A percentile compares a stretch with the other conserved stretches of the same genome.
These are phyloP conservation scores for Yamadazyma nakazawae DNA, from an alignment of 805 yeast genomes.

Conservation along the genomic window DNA sequence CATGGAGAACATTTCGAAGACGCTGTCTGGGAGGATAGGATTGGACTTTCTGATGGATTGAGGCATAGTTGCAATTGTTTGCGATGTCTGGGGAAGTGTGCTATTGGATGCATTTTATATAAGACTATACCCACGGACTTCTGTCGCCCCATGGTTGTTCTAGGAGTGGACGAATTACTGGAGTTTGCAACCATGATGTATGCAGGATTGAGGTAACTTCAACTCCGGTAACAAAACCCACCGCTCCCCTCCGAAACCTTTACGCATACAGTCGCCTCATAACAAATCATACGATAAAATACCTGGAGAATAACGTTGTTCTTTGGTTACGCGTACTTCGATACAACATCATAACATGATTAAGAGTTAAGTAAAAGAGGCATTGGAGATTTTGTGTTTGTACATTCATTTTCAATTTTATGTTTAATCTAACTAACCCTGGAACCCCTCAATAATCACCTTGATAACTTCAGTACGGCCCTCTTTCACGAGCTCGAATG, in stretches of 20 bases:
- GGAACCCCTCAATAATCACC: slow-evolving; percentile 14
- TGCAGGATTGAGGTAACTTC: too few relatives aligned
- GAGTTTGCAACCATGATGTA: too few relatives aligned
- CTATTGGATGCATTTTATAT: too few relatives aligned
- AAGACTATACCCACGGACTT: background rate
- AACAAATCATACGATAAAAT: background rate
- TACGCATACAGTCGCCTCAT: too few relatives aligned
- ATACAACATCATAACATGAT: too few relatives aligned
- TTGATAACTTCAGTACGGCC: slow-evolving; percentile 17
- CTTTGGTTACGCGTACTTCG: background rate
- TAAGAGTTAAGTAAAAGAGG: too few relatives aligned
- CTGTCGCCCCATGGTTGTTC: background rate
- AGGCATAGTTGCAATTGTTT: background rate
- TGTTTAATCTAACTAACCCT: background rate
- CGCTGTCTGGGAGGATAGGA: slow-evolving; percentile 25
- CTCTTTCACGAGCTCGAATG: slow-evolving; percentile 18
- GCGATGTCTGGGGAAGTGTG: too few relatives aligned
- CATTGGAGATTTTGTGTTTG: too few relatives aligned
- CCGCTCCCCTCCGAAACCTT: too few relatives aligned
- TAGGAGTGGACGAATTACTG: too few relatives aligned
- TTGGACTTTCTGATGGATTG: slow-evolving; percentile 17
- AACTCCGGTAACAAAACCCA: too few relatives aligned
- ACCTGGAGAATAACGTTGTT: background rate
- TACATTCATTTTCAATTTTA: too few relatives aligned
- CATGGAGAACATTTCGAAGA: slow-evolving; percentile 30